Percentiles rank a stretch among this genome's conserved stretches.
These are phyloP conservation scores for Royoungia palumana DNA, from an alignment of 768 basidiomycete species.

Conservation along the genomic window DNA sequence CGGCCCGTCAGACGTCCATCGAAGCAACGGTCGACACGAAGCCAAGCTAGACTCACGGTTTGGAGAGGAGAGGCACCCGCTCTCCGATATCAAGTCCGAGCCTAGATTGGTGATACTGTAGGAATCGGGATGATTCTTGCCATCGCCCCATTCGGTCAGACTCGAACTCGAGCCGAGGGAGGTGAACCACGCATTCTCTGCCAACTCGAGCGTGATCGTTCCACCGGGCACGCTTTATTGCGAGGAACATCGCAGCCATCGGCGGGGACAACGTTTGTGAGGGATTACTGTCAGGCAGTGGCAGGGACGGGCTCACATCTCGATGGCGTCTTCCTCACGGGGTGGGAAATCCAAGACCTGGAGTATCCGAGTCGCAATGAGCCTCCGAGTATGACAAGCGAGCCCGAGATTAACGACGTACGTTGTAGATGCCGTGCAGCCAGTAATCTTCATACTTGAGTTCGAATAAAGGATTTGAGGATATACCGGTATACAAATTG, in stretches of 20 bases:
- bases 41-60: conserved; percentile 10
- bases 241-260: not conserved
- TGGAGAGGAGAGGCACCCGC: not conserved
- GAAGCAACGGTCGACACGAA: not conserved
- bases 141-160: no score
- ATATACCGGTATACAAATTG: not conserved
- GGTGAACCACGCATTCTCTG: conserved; percentile 4
- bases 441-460: not conserved
- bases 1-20: not conserved
- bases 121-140: no score
- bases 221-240: conserved; percentile 3
- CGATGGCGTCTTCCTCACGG: not conserved
- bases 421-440: not conserved
- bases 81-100: no score
- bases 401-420: not conserved
- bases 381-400: not conserved
- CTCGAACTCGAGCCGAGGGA: not conserved
- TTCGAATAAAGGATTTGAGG: not conserved
- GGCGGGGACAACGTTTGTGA: not conserved
- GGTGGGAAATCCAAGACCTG: conserved; percentile 7
- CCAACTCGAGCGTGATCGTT: not conserved
- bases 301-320: conserved; percentile 6
- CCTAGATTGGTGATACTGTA: not conserved
- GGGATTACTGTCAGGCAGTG: not conserved
- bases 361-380: not conserved